Conservation (phyloP, 257 asterid species). For the Primulina eburnea region DNA sequence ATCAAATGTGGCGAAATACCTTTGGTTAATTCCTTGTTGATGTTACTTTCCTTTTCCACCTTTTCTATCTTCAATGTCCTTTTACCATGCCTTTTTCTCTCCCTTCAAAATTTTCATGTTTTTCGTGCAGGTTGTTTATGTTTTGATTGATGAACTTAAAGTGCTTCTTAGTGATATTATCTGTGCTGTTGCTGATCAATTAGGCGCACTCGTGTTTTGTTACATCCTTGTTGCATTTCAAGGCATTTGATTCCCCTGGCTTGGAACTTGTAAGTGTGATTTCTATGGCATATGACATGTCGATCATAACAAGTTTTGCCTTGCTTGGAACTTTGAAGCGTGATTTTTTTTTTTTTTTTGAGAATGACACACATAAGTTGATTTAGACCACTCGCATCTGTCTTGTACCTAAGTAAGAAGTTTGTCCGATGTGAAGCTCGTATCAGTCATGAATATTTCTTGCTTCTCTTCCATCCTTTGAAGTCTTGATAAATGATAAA, state of each 20-base stretch:
- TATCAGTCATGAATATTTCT: neutral
- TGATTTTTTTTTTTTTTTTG: too few relatives aligned
- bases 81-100: neutral
- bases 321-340: neutral
- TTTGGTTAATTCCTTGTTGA: neutral
- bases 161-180: neutral
- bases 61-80: neutral
- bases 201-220: neutral
- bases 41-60: slow-evolving; percentile 2
- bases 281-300: neutral
- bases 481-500: neutral
- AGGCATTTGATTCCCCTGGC: neutral
- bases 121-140: neutral
- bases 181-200: neutral
- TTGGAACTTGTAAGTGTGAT: neutral
- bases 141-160: neutral
- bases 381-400: neutral
- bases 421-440: neutral
- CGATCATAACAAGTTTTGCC: neutral
- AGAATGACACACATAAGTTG: neutral
- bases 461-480: neutral
- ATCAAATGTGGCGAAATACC: neutral
- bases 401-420: neutral
- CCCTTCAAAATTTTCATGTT: neutral
- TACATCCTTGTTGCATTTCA: neutral